Base-by-base conservation (phyloP, 169 alveolate species). In the Plasmodium coatneyi region DNA sequence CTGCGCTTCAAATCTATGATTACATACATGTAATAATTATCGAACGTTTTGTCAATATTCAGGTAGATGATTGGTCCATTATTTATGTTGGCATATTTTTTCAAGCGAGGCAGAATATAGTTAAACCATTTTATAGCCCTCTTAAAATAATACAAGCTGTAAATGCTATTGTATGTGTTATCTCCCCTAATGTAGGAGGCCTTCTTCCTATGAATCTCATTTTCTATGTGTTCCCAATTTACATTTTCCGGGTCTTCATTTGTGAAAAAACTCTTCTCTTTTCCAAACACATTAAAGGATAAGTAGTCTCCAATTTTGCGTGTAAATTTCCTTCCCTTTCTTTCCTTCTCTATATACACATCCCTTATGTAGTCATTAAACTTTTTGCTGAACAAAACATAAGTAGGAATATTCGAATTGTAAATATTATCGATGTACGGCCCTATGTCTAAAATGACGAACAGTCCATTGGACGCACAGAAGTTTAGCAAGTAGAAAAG, bases 391-490 rank as follows among this genome's bases (percentile, higher is more conserved):
- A 90, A 90, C 43, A 90, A 90, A 41, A 90, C 41, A 71, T 90
- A 90, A 5, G 95, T 60, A 19, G 95, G 95, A 14, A 90, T 90
- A 39, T 90, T 90, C n/a, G 95, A 30, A 60, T 90, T 90, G 12
- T 90, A 90, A 12, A 90, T 76, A 71, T 90, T 90, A 46, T 90
- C 66, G 2, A 90, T 80, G 80, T 80, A 90, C n/a, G 95, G 95
- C 9, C 95, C 95, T 28, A 90, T 90, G 71, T 90, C 83, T 70
- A 90, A 30, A 36, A 90, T 90, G 25, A 90, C 95, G 49, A 90
- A 90, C 1, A 90, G 70, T 34, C 95, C 95, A 90, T 90, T 90
- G 28, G 95, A 90, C 30, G 95, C 84, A 90, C 95, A 90, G 34
- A 90, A 90, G 43, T 90, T 90, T 71, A 90, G 82, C 70, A 90